Percentiles rank a stretch among this genome's conserved stretches.
Evolutionary conservation across 2,329 filamentous ascomycete genomes (phyloP).

Genomic region (Sporothrix pallida): DNA sequence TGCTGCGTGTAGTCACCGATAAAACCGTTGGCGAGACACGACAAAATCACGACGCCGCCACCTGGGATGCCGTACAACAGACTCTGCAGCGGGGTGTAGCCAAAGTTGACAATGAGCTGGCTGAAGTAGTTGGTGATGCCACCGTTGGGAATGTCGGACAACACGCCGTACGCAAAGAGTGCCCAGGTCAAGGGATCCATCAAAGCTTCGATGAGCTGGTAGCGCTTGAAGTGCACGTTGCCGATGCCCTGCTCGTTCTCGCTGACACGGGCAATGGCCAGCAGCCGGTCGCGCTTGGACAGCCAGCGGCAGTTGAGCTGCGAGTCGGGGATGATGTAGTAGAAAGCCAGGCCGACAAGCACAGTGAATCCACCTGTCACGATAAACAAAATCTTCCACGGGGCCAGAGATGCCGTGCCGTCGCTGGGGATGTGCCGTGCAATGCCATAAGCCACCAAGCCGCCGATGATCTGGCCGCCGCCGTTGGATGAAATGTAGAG

Average conservation of each 20-base stretch:
- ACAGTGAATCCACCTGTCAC: conserved; percentile 59
- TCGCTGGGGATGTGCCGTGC: not conserved
- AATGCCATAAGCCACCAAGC: not conserved
- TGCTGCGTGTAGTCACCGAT: conserved; percentile 62
- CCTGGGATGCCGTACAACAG: conserved; percentile 69
- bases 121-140: conserved; percentile 49
- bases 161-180: conserved; percentile 46
- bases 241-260: conserved; percentile 69
- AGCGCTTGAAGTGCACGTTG: conserved; percentile 69
- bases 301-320: conserved; percentile 54
- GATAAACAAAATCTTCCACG: conserved; percentile 68
- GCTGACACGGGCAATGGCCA: conserved; percentile 60
- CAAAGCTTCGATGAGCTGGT: conserved; percentile 58
- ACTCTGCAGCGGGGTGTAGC: conserved; percentile 66
- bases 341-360: conserved; percentile 54
- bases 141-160: conserved; percentile 49
- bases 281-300: conserved; percentile 63
- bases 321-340: conserved; percentile 55
- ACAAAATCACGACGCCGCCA: conserved; percentile 63
- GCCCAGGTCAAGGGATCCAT: conserved; percentile 49
- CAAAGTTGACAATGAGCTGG: conserved; percentile 59
- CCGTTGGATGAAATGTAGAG: conserved; percentile 3
- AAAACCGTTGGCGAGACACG: conserved; percentile 47
- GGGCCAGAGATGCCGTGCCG: not conserved
- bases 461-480: not conserved